Conservation (phyloP, 768 basidiomycete genomes). For the Mycena rebaudengoi region DNA sequence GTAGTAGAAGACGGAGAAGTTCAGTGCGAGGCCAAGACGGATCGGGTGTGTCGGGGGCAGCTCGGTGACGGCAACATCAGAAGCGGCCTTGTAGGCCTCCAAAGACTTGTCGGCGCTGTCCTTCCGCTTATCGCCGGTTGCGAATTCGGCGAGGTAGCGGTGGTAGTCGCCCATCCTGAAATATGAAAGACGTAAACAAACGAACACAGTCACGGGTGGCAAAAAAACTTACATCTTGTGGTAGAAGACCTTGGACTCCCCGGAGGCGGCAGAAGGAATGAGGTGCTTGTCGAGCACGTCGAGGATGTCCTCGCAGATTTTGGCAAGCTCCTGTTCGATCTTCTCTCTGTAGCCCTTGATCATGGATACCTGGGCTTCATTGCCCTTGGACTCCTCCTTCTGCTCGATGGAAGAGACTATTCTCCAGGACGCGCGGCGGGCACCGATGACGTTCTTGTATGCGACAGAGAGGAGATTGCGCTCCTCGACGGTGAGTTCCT, state of each 20-base stretch:
- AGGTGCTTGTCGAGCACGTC: conserved; percentile 98
- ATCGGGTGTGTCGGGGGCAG: conserved; percentile 97
- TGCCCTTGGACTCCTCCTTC: conserved; percentile 99
- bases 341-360: conserved; percentile 98
- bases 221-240: conserved; percentile 87
- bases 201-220: conserved; percentile 1
- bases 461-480: conserved; percentile 97
- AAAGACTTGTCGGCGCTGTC: conserved; percentile 97
- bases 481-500: conserved; percentile 98
- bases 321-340: conserved; percentile 95
- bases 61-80: conserved; percentile 95
- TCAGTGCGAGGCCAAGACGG: conserved; percentile 96
- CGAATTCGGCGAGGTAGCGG: conserved; percentile 98
- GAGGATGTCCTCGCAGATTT: conserved; percentile 99
- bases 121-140: conserved; percentile 97
- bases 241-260: conserved; percentile 99
- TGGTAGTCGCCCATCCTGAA: conserved; percentile 98
- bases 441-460: conserved; percentile 99
- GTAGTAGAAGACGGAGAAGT: conserved; percentile 99
- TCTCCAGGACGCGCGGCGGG: conserved; percentile 96
- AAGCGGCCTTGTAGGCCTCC: conserved; percentile 97
- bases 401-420: conserved; percentile 99
- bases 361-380: conserved; percentile 94
- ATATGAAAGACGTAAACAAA: conserved; percentile 31
- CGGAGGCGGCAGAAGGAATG: conserved; percentile 94